Evolutionary conservation across 257 asterid genomes (phyloP).

Genomic region (Oldenlandia corymbosa): DNA sequence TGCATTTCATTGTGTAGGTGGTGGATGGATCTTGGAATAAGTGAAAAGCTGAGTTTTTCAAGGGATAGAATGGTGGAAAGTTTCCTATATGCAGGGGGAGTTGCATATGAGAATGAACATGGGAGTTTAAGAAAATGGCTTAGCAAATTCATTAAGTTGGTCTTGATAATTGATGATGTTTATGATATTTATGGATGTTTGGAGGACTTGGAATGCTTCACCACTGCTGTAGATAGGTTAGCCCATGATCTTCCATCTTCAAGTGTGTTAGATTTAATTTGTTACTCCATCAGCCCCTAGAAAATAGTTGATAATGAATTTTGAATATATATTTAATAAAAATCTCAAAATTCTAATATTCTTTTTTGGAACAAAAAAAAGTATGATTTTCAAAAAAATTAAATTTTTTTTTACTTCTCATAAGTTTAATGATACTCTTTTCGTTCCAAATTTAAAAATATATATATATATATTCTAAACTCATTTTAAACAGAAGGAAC

Average conservation of each 20-base stretch:
- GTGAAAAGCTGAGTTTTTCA: constrained; percentile 34
- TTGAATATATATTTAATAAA: no score
- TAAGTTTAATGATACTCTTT: no score
- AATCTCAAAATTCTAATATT: no score
- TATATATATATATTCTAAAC: no score
- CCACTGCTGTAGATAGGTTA: constrained; percentile 43
- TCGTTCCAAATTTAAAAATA: no score
- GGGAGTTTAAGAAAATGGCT: constrained; percentile 52
- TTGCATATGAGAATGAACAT: constrained; percentile 43
- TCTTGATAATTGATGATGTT: constrained; percentile 52
- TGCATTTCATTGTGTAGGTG: constrained; percentile 29
- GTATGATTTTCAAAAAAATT: no score
- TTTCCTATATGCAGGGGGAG: constrained; percentile 47
- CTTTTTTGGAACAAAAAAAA: no score
- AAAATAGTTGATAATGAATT: no score
- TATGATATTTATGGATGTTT: constrained; percentile 52
- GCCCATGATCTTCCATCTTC: not conserved
- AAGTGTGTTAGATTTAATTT: no score
- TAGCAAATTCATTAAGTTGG: constrained; percentile 36
- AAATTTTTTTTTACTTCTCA: no score
- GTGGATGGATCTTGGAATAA: constrained; percentile 43
- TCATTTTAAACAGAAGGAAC: no score
- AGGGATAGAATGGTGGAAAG: constrained; percentile 58
- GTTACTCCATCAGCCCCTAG: no score
- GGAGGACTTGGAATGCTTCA: constrained; percentile 38